phyloP scores from a whole-genome alignment of 129 eudicot species.

The Artemisia annua region DNA sequence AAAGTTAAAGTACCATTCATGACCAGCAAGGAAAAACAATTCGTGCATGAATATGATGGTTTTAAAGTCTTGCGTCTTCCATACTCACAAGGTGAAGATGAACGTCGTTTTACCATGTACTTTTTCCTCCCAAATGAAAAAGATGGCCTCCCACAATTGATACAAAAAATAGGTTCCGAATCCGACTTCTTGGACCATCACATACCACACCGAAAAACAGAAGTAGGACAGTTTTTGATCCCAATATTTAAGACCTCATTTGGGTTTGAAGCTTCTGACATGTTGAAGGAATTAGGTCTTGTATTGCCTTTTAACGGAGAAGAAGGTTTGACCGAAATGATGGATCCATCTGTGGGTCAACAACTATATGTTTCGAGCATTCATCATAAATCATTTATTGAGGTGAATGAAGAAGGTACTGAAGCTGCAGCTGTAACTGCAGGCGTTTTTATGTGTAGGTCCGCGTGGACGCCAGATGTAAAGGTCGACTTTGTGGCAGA shows the following conservation, averaged over 20 bases:
- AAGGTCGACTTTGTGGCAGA: too few species aligned
- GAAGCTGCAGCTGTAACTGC: neutral
- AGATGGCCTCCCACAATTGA: slow-evolving; percentile 7
- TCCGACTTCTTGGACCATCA: neutral
- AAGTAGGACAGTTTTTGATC: neutral
- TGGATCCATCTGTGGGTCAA: neutral
- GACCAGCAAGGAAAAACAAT: neutral
- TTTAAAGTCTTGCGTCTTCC: neutral
- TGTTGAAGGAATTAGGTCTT: neutral
- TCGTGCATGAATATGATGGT: neutral
- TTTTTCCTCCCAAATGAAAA: slow-evolving; percentile 4
- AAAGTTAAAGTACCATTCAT: neutral
- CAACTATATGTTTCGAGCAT: neutral
- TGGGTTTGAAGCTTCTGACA: neutral
- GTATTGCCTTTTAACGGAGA: neutral
- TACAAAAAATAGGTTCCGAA: neutral
- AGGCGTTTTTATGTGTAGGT: neutral
- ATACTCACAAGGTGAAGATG: neutral
- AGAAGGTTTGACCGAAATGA: neutral
- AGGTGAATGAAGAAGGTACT: neutral
- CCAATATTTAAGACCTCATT: neutral
- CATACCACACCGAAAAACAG: neutral
- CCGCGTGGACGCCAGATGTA: too few species aligned
- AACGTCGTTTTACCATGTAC: neutral
- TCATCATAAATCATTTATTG: neutral